A percentile compares a stretch with the other conserved stretches of the same genome.
Conservation (phyloP, 2,329 filamentous ascomycete genomes). For the Venturia effusa region DNA sequence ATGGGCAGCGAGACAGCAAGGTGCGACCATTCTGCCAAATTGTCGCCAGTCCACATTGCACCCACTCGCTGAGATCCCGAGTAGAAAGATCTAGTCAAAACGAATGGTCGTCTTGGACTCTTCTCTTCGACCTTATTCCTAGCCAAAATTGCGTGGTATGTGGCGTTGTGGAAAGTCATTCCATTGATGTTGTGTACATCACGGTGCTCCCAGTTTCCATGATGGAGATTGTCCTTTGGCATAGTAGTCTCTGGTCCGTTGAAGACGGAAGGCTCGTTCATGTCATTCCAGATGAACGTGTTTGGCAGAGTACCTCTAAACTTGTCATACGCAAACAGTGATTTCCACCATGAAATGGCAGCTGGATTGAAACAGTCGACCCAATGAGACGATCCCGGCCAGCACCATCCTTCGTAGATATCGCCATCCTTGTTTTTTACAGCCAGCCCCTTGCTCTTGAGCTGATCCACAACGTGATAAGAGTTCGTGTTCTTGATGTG, state of each 20-base stretch:
- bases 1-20: conserved; percentile 85
- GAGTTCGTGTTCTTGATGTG: conserved; percentile 88
- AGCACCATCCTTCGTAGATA: conserved; percentile 95
- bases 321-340: conserved; percentile 73
- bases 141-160: conserved; percentile 70
- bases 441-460: conserved; percentile 74
- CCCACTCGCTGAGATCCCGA: conserved; percentile 80
- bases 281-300: conserved; percentile 96
- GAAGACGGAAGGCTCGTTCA: conserved; percentile 99
- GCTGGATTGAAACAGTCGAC: conserved; percentile 93
- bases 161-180: conserved; percentile 90
- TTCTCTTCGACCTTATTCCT: conserved; percentile 71
- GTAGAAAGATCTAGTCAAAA: conserved; percentile 87
- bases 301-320: conserved; percentile 84
- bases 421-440: conserved; percentile 84
- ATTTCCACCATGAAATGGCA: conserved; percentile 81
- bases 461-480: conserved; percentile 66
- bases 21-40: conserved; percentile 87
- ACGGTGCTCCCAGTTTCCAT: conserved; percentile 88
- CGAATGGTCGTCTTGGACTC: conserved; percentile 63
- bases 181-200: conserved; percentile 95
- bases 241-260: conserved; percentile 97
- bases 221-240: conserved; percentile 95
- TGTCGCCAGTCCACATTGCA: conserved; percentile 99
- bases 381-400: conserved; percentile 96